These are phyloP conservation scores for Turritis glabra DNA, from an alignment of 345 rosid genomes.

Conservation along the genomic window DNA sequence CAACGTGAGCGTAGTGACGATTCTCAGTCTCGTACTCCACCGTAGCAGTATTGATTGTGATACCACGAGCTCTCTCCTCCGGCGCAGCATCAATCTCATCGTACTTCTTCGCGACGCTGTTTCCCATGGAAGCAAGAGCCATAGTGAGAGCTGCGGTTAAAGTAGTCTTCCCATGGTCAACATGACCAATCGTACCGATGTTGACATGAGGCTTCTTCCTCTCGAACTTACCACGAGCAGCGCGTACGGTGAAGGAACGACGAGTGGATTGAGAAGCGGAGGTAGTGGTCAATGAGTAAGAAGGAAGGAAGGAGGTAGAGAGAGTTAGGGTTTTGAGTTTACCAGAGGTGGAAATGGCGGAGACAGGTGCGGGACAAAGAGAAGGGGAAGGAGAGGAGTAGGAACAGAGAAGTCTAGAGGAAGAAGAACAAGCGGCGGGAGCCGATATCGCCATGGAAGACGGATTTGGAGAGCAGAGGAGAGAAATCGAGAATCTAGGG, in stretches of 20 bases:
- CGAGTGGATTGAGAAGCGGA: conserved; percentile 38
- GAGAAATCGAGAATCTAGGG: conserved; percentile 20
- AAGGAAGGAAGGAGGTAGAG: conserved; percentile 62
- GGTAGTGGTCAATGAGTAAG: conserved; percentile 42
- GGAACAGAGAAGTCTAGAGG: conserved; percentile 49
- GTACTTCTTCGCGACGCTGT: conserved; percentile 73
- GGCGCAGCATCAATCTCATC: conserved; percentile 98
- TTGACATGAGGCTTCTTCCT: conserved; percentile 90
- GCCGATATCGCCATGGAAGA: conserved; percentile 64
- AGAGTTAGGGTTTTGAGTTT: conserved; percentile 49
- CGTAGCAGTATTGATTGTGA: conserved; percentile 90
- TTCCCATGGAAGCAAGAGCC: conserved; percentile 79
- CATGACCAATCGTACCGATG: conserved; percentile 92
- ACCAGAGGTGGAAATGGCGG: conserved; percentile 37
- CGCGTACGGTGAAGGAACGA: conserved; percentile 62
- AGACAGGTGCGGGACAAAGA: conserved; percentile 35
- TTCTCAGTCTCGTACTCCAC: conserved; percentile 89
- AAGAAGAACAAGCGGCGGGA: conserved; percentile 46
- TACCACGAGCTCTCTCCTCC: conserved; percentile 89
- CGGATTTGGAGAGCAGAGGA: conserved; percentile 13
- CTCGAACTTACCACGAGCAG: conserved; percentile 95
- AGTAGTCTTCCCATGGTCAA: conserved; percentile 96
- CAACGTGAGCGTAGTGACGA: conserved; percentile 93
- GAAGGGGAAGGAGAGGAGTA: conserved; percentile 45
- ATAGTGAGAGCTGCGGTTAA: conserved; percentile 87